phyloP scores from a whole-genome alignment of 2,329 filamentous ascomycete genomes.

The Teratosphaeriaceae sp. region DNA sequence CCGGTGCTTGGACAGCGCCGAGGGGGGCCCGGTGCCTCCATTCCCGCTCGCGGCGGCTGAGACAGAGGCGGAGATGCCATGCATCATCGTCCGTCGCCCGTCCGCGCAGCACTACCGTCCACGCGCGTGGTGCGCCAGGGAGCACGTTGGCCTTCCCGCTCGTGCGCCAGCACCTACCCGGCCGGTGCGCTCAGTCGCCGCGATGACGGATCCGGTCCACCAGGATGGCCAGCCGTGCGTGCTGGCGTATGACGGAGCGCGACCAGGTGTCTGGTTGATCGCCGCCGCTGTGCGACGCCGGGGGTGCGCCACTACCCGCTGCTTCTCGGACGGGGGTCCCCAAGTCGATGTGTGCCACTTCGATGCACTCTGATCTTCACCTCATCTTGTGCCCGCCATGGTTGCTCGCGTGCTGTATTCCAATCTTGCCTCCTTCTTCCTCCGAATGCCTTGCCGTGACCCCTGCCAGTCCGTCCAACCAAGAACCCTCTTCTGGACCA shows the following conservation, averaged over 20 bases:
- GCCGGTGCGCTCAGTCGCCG: background rate
- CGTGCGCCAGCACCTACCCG: conserved; percentile 11
- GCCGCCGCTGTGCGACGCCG: conserved; percentile 2
- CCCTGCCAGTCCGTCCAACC: background rate
- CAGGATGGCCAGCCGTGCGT: background rate
- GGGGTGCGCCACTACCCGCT: background rate
- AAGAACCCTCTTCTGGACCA: too few species aligned
- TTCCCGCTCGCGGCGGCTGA: conserved; percentile 10
- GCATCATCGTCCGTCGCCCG: conserved; percentile 11
- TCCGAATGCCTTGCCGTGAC: background rate
- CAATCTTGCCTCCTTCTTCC: background rate
- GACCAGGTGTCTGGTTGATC: conserved; percentile 3
- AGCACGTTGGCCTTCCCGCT: conserved; percentile 9
- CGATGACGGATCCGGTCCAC: background rate
- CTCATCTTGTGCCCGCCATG: conserved; percentile 2
- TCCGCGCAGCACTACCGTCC: background rate
- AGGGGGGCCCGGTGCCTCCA: background rate
- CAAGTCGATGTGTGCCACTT: too few species aligned
- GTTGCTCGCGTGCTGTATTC: background rate
- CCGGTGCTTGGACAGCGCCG: conserved; percentile 12
- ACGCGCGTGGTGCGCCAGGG: conserved; percentile 9
- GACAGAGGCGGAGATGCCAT: conserved; percentile 15
- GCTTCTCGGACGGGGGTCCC: too few species aligned
- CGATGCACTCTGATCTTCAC: background rate
- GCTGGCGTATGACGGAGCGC: background rate